Percentiles rank a stretch among this genome's conserved stretches.
phyloP scores from a whole-genome alignment of 352 stramenopile species.

The Pythium chondricola region DNA sequence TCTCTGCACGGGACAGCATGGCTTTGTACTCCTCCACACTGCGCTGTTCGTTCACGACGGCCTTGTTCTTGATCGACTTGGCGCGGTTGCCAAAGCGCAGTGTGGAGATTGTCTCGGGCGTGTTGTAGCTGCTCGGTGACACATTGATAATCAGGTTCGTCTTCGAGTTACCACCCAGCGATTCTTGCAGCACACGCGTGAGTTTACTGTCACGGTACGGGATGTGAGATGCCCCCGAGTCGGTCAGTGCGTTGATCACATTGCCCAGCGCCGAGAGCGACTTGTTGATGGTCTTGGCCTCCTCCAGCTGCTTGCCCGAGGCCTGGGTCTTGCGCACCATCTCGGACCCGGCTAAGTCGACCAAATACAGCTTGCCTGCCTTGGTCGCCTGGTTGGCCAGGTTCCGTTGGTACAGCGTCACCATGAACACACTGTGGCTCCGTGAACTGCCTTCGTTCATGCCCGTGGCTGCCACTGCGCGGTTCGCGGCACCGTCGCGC shows the following conservation, averaged over 20 bases:
- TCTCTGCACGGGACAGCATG: slow-evolving; percentile 77
- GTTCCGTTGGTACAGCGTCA: slow-evolving; percentile 86
- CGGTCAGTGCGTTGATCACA: slow-evolving; percentile 93
- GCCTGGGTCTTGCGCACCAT: slow-evolving; percentile 92
- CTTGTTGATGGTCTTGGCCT: slow-evolving; percentile 97
- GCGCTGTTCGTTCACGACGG: slow-evolving; percentile 89
- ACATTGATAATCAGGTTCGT: slow-evolving; percentile 93
- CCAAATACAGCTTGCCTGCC: slow-evolving; percentile 88
- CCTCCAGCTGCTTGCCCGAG: slow-evolving; percentile 88
- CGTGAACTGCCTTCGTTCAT: slow-evolving; percentile 93
- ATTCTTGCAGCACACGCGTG: slow-evolving; percentile 91
- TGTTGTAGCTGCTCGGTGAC: slow-evolving; percentile 87
- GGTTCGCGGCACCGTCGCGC: slow-evolving; percentile 71
- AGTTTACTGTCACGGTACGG: slow-evolving; percentile 90
- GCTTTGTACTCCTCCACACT: slow-evolving; percentile 89
- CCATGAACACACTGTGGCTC: slow-evolving; percentile 91
- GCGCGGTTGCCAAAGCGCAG: slow-evolving; percentile 88
- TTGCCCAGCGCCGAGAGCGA: slow-evolving; percentile 91
- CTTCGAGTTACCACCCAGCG: slow-evolving; percentile 91
- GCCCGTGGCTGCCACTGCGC: slow-evolving; percentile 84
- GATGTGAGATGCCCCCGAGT: slow-evolving; percentile 70
- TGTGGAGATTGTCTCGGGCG: slow-evolving; percentile 89
- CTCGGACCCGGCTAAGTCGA: slow-evolving; percentile 92
- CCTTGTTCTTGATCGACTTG: slow-evolving; percentile 95
- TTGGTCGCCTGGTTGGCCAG: slow-evolving; percentile 85